These are phyloP conservation scores for Pyricularia pennisetigena DNA, from an alignment of 2,329 filamentous ascomycete genomes.

Conservation along the genomic window DNA sequence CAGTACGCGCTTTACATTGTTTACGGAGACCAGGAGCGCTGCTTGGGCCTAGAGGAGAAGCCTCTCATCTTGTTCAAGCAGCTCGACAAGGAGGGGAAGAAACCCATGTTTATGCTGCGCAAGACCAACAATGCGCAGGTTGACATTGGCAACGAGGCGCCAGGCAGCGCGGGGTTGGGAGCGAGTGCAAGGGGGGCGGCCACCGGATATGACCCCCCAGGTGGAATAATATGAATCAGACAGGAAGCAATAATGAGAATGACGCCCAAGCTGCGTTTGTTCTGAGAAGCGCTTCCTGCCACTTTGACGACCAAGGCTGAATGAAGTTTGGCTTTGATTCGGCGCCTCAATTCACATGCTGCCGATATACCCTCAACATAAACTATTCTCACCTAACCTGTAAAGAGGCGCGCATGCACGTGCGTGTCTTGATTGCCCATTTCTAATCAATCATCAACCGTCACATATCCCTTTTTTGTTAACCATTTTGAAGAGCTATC, in stretches of 20 bases:
- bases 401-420: not conserved
- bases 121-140: constrained; percentile 47
- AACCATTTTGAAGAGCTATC: not conserved
- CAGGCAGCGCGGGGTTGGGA: constrained; percentile 43
- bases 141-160: constrained; percentile 32
- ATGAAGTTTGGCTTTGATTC: not conserved
- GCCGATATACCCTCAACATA: not conserved
- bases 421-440: not conserved
- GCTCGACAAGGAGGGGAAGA: constrained; percentile 90
- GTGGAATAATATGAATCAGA: constrained; percentile 42
- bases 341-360: not conserved
- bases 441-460: not conserved
- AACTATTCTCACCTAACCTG: not conserved
- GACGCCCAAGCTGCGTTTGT: not conserved
- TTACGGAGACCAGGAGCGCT: constrained; percentile 95
- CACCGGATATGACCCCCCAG: constrained; percentile 45
- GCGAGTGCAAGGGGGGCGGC: constrained; percentile 31
- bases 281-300: not conserved
- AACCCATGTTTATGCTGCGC: constrained; percentile 98
- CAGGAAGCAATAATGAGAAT: not conserved
- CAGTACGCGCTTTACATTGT: constrained; percentile 98
- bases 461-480: not conserved
- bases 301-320: not conserved
- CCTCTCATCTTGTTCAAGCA: constrained; percentile 96
- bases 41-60: constrained; percentile 83